Evolutionary conservation across 768 basidiomycete species (phyloP), one percentile per base, ranked within the genome.

Genomic region (Tricholoma flavovirens): DNA sequence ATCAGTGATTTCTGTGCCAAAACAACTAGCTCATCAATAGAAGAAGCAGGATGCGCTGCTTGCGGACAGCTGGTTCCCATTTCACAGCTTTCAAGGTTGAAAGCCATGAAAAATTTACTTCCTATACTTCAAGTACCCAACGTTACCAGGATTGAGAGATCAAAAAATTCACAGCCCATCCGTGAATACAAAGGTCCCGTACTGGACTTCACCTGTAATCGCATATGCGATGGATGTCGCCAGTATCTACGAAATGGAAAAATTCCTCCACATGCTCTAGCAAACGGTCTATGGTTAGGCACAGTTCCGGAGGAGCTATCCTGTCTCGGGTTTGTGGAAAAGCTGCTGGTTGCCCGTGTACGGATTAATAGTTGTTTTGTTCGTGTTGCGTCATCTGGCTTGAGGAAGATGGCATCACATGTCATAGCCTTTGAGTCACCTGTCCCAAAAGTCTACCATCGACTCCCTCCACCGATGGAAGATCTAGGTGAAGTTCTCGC

Each of bases 321-420:
- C 35, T 43, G 58, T 2, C 56, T 76, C 1, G 66, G 36, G 3
- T 73, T 66, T 49, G 60, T 62, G 0, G 75, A 77, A 55, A 63
- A 69, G 29, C 55, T 67, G 24, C 51, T 72, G 0, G 56, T 74
- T 5, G 57, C 72, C 1, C 49, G 61, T 14, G n/a, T n/a, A n/a
- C n/a, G n/a, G n/a, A n/a, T n/a, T n/a, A n/a, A n/a, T n/a, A n/a
- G n/a, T n/a, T n/a, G n/a, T n/a, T n/a, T n/a, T n/a, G n/a, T n/a
- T n/a, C n/a, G n/a, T n/a, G n/a, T n/a, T n/a, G n/a, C n/a, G n/a
- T n/a, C n/a, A n/a, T n/a, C n/a, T n/a, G n/a, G n/a, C n/a, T n/a
- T n/a, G n/a, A n/a, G n/a, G n/a, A n/a, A n/a, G n/a, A n/a, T n/a
- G n/a, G n/a, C n/a, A n/a, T n/a, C n/a, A n/a, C n/a, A n/a, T n/a